These are phyloP conservation scores for Mycena vulgaris DNA, from an alignment of 768 basidiomycete genomes.

Conservation along the genomic window DNA sequence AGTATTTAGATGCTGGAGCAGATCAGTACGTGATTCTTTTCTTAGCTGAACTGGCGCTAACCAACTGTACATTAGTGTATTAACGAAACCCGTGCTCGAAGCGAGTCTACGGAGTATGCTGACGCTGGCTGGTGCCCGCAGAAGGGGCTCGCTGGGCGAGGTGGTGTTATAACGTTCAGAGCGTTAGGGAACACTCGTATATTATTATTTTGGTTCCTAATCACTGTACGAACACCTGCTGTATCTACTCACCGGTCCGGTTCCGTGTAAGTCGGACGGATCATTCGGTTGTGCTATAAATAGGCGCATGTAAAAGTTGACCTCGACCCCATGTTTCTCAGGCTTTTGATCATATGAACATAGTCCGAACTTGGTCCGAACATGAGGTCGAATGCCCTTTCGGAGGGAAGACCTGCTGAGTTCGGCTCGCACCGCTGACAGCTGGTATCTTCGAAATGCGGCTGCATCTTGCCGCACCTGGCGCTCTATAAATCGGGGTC, in stretches of 20 bases:
- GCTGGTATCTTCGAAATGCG: not conserved
- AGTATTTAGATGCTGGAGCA: conserved; percentile 71
- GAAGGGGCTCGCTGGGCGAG: conserved; percentile 4
- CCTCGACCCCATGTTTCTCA: no score
- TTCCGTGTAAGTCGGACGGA: no score
- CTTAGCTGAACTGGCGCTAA: not conserved
- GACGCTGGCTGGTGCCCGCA: conserved; percentile 42
- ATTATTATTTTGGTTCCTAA: conserved; percentile 15
- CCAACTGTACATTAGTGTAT: conserved; percentile 53
- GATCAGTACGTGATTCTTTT: conserved; percentile 60
- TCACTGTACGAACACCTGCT: conserved; percentile 22
- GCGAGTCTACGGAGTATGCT: conserved; percentile 50
- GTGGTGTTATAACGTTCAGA: conserved; percentile 11
- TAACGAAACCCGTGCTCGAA: conserved; percentile 77
- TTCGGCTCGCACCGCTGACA: not conserved
- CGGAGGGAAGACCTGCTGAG: no score
- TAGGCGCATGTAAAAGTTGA: no score
- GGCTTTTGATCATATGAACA: no score
- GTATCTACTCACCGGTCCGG: no score
- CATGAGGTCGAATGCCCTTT: no score
- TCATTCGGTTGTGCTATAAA: no score
- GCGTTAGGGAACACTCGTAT: no score
- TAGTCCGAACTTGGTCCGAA: no score
- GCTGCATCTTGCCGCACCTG: no score
- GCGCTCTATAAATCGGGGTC: not conserved